Percentiles rank a stretch among this genome's conserved stretches.
phyloP scores from a whole-genome alignment of 2,329 filamentous ascomycete species.

The Penicillium palitans region DNA sequence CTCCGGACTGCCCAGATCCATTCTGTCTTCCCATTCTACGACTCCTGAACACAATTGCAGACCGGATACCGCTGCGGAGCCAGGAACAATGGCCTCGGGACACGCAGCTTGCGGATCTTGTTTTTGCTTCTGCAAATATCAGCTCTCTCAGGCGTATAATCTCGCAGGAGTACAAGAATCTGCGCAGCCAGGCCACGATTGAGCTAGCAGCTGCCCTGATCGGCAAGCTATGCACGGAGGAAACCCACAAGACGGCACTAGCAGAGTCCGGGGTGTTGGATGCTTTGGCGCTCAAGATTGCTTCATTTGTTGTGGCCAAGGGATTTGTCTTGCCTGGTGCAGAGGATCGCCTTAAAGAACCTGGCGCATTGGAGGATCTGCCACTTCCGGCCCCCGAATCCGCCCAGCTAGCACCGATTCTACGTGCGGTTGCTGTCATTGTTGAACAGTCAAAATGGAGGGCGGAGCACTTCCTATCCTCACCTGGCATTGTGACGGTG shows the following conservation, averaged over 20 bases:
- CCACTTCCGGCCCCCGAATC: constrained; percentile 62
- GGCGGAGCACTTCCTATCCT: constrained; percentile 68
- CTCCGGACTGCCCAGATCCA: constrained; percentile 61
- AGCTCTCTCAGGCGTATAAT: constrained; percentile 67
- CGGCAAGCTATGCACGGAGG: constrained; percentile 65
- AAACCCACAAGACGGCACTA: constrained; percentile 69
- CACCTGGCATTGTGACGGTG: constrained; percentile 67
- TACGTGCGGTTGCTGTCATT: constrained; percentile 76
- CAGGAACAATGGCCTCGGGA: constrained; percentile 52
- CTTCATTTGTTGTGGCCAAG: constrained; percentile 66
- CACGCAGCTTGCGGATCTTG: constrained; percentile 57
- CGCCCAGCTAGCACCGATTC: constrained; percentile 65
- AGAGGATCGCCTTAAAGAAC: constrained; percentile 55
- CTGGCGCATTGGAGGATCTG: constrained; percentile 58
- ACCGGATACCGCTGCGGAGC: constrained; percentile 61
- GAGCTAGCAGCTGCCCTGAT: constrained; percentile 51
- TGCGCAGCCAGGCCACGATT: constrained; percentile 54
- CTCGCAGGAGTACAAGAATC: constrained; percentile 54
- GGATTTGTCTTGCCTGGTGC: constrained; percentile 69
- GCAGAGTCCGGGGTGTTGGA: constrained; percentile 74
- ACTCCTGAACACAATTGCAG: constrained; percentile 69
- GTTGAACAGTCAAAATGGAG: constrained; percentile 77
- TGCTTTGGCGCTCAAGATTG: constrained; percentile 71
- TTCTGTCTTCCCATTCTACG: constrained; percentile 73
- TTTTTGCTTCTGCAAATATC: constrained; percentile 66